Percentiles rank a stretch among this genome's conserved stretches.
Evolutionary conservation across 2,329 filamentous ascomycete genomes (phyloP).

Genomic region (Talaromyces sp.): DNA sequence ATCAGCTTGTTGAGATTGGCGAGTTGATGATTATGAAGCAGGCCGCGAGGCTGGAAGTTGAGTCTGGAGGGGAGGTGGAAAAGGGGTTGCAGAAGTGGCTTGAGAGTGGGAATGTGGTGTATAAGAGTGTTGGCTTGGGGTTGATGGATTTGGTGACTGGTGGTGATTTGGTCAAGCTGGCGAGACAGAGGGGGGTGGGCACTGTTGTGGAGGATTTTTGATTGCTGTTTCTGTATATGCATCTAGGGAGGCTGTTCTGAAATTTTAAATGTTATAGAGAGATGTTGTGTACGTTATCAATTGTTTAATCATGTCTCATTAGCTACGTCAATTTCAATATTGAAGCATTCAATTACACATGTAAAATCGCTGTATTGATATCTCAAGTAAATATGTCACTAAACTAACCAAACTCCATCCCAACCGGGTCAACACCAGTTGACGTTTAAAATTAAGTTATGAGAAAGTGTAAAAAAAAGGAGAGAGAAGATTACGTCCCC

Average conservation of each 20-base stretch:
- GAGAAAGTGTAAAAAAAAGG: background rate
- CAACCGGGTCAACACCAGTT: background rate
- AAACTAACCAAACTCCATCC: background rate
- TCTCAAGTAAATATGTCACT: background rate
- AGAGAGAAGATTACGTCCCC: constrained; percentile 23
- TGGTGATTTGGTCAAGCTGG: constrained; percentile 52
- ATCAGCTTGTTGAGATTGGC: constrained; percentile 80
- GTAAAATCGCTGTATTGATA: background rate
- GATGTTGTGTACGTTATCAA: too few relatives aligned
- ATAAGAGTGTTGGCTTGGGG: constrained; percentile 64
- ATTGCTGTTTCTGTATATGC: background rate
- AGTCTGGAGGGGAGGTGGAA: constrained; percentile 28
- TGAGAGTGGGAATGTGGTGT: constrained; percentile 60
- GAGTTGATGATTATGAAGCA: constrained; percentile 66
- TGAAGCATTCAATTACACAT: background rate
- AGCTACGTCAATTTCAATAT: background rate
- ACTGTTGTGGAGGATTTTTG: constrained; percentile 41
- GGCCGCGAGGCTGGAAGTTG: constrained; percentile 35
- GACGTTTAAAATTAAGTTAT: background rate
- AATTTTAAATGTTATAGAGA: background rate
- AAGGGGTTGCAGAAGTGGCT: constrained; percentile 54
- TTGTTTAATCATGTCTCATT: background rate
- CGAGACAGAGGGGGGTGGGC: constrained; percentile 53
- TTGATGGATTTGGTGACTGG: constrained; percentile 65
- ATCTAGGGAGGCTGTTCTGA: background rate